A percentile compares a stretch with the other conserved stretches of the same genome.
These are phyloP conservation scores for Wickerhamiella lipophila DNA, from an alignment of 805 yeast species.

Conservation along the genomic window DNA sequence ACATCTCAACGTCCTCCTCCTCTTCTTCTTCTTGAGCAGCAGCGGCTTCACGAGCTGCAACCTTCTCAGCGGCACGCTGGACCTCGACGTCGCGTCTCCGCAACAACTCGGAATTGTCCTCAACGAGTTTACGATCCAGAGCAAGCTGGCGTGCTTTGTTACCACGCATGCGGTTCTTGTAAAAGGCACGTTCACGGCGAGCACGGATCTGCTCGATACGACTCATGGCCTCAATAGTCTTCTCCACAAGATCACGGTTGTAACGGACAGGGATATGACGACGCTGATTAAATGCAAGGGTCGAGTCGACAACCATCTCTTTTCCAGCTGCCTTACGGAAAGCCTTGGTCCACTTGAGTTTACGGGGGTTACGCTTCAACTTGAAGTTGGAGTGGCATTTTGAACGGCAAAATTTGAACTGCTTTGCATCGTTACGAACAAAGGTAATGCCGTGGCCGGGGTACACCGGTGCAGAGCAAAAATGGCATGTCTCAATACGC, in stretches of 20 bases:
- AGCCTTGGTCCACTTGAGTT: constrained; percentile 96
- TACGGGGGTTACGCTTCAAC: constrained; percentile 96
- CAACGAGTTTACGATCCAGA: constrained; percentile 79
- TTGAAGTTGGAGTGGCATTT: constrained; percentile 96
- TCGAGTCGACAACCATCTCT: constrained; percentile 93
- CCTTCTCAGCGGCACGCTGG: constrained; percentile 51
- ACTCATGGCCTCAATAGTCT: constrained; percentile 88
- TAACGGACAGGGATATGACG: constrained; percentile 97
- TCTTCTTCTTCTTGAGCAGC: constrained; percentile 32
- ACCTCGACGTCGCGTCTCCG: constrained; percentile 89
- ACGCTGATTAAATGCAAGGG: constrained; percentile 91
- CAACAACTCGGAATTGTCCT: constrained; percentile 74
- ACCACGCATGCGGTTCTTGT: constrained; percentile 98
- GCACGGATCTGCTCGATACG: constrained; percentile 92
- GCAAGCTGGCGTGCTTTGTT: constrained; percentile 78
- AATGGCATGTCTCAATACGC: constrained; percentile 61
- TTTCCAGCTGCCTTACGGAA: constrained; percentile 98
- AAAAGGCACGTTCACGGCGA: constrained; percentile 96
- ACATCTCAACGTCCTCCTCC: constrained; percentile 35
- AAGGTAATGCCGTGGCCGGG: constrained; percentile 94
- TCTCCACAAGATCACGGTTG: constrained; percentile 89
- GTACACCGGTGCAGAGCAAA: constrained; percentile 94
- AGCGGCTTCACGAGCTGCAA: constrained; percentile 37
- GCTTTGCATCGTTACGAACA: constrained; percentile 96
- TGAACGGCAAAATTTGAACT: constrained; percentile 92